These are phyloP conservation scores for Phytophthora uliginosa DNA, from an alignment of 352 stramenopile genomes.

Conservation along the genomic window DNA sequence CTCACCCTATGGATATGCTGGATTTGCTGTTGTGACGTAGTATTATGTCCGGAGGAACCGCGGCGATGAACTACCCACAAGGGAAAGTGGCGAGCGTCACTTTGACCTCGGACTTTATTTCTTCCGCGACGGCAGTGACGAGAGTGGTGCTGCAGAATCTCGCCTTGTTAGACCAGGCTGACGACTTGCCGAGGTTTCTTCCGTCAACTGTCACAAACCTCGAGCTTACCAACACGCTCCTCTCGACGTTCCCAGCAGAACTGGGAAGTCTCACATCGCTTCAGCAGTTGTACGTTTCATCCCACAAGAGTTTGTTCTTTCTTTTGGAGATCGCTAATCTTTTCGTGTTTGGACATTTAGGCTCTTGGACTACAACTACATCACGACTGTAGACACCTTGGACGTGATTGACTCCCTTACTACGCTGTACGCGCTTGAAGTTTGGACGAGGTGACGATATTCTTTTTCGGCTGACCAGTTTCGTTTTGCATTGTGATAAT, in stretches of 20 bases:
- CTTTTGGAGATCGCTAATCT: background rate
- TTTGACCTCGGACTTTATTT: conserved; percentile 30
- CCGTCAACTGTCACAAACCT: conserved; percentile 33
- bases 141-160: conserved; percentile 46
- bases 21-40: conserved; percentile 8
- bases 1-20: conserved; percentile 1
- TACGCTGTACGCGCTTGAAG: conserved; percentile 24
- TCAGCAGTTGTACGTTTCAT: conserved; percentile 28
- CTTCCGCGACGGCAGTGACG: conserved; percentile 27
- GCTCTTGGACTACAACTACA: conserved; percentile 46
- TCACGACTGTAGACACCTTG: conserved; percentile 28
- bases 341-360: conserved; percentile 11
- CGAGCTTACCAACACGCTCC: conserved; percentile 38
- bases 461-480: background rate
- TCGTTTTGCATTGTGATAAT: background rate
- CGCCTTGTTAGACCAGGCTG: conserved; percentile 21
- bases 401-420: conserved; percentile 35
- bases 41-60: conserved; percentile 36
- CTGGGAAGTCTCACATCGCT: conserved; percentile 26
- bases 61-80: conserved; percentile 33
- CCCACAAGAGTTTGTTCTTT: conserved; percentile 7
- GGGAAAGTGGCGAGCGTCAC: conserved; percentile 41
- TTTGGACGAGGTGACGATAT: background rate
- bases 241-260: conserved; percentile 32
- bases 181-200: conserved; percentile 29